Base-by-base conservation (phyloP, 192 early-diverging fungal genomes). In the Linnemannia zychae region DNA sequence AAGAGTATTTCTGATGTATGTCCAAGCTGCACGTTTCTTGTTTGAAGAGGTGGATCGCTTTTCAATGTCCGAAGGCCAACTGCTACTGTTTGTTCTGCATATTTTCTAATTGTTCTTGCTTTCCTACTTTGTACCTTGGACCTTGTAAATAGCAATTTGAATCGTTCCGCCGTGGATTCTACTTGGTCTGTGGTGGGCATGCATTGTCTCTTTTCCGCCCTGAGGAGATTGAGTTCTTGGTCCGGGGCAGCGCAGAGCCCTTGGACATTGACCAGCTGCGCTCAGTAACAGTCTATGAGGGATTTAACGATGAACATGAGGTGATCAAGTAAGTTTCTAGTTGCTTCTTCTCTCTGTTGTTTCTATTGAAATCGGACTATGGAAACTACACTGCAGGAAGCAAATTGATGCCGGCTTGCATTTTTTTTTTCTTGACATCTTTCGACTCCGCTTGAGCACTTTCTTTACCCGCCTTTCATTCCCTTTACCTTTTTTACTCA, bases 211-310 rank as follows among this genome's bases (percentile, higher is more conserved):
- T 97, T 47, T 99, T 99, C 83, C 90, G 96, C 81, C 93, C 98
- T 9, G 96, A 97, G 88, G 98, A 99, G 77, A 95, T 99, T 65
- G 96, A 98, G 87, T 89, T 96, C 75, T 88, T 98, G 38, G 95
- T 99, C 37, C 91, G 96, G 74, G 98, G 98, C 17, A 94, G 95
- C 67, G 92, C 91, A 46, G 93, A 92, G 77, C 90, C 91, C n/a
- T 47, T 94, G 24, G 89, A 93, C 44, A 88, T 93, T 71, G 89
- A 91, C 53, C 87, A 91, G 48, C 74, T 94, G 63, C 77, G 86
- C 37, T 78, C 85, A 6, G 90, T 91, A 33, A 92, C 93, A 0
- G 81, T 87, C 40, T 94, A 94, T 72, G 76, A 92, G 88, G 89
- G 95, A 78, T 93, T 96, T 90, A 81, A 80, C 67, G 80, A 92